Base-by-base conservation (phyloP, 331 rosid genomes). In the Arachis monticola region DNA sequence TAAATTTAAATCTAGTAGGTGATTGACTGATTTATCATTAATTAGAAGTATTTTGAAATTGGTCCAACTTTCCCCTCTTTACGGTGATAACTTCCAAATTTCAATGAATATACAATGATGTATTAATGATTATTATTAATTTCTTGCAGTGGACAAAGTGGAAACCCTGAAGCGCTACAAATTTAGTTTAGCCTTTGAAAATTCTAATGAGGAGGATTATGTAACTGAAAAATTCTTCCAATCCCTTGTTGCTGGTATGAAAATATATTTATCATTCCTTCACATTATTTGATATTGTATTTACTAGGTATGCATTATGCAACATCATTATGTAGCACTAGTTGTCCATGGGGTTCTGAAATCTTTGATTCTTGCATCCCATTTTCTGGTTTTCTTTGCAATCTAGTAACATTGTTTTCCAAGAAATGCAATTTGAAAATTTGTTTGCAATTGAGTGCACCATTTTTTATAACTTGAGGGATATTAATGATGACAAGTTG, bases 211-310 rank as follows among this genome's bases (percentile, higher is more conserved):
- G 91, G 99, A 95, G 87, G 99, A 95, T 89, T 95, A 95, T 78
- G 98, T 95, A n/a, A 95, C 99, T 6, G 99, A 95, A 72, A 95
- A 95, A 67, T 95, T 75, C 87, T 95, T 95, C 82, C 99, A 95
- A 69, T 95, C 99, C 73, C 97, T 95, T 69, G 97, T 95, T 75
- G 96, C 99, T 61, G 99, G 99, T 95, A 92, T 56, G 85, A 67
- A 85, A 70, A 62, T 74, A 72, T 32, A 45, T 59, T 40, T 35
- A 47, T 47, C 31, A 65, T 81, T 76, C 69, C 64, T 59, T 75
- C 77, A 67, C 73, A 48, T 66, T 63, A 64, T 67, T 65, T 75
- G 66, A 77, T 58, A 1, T 77, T 73, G 31, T 53, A 62, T 67
- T 75, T 44, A 67, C 75, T 67, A 72, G 44, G 41, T 72, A 75